A percentile compares a stretch with the other conserved stretches of the same genome.
Conservation (phyloP, 2,329 filamentous ascomycete genomes). For the Alternaria alternata region DNA sequence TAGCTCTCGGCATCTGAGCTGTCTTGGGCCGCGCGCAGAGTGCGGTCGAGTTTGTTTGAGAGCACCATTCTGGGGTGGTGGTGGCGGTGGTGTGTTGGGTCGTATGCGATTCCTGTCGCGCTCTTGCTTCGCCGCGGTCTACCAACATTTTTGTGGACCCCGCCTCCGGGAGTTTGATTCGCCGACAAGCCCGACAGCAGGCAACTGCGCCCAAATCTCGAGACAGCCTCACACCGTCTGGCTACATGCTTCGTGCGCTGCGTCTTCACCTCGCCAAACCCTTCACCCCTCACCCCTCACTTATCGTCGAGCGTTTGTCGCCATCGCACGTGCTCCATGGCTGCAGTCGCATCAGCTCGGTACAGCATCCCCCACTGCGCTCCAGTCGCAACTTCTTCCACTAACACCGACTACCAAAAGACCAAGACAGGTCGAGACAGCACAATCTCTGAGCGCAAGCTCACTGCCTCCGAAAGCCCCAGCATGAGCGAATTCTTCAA, state of each 20-base stretch:
- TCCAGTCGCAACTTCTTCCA: conserved; percentile 32
- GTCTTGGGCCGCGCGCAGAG: conserved; percentile 46
- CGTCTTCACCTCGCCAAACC: conserved; percentile 14
- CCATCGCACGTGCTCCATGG: conserved; percentile 34
- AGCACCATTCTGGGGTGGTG: conserved; percentile 42
- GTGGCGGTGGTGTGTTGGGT: neutral
- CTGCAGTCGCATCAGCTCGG: conserved; percentile 33
- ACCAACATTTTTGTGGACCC: conserved; percentile 26
- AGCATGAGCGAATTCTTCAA: conserved; percentile 34
- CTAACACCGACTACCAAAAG: conserved; percentile 34
- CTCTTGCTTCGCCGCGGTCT: conserved; percentile 2
- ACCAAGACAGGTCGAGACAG: conserved; percentile 34
- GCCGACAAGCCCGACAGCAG: conserved; percentile 24
- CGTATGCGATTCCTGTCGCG: neutral
- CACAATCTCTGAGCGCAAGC: conserved; percentile 16
- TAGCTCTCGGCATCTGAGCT: conserved; percentile 50
- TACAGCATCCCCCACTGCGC: conserved; percentile 35
- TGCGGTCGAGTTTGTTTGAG: conserved; percentile 47
- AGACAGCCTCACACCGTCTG: conserved; percentile 11
- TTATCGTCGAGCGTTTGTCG: conserved; percentile 20
- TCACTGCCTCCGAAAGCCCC: conserved; percentile 17
- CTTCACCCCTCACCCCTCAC: conserved; percentile 13
- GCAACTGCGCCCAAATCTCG: conserved; percentile 18
- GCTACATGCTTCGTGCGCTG: conserved; percentile 18
- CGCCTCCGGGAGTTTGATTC: conserved; percentile 18